These are phyloP conservation scores for Mucor piriformis DNA, from an alignment of 371 early-diverging fungal species.

Conservation along the genomic window DNA sequence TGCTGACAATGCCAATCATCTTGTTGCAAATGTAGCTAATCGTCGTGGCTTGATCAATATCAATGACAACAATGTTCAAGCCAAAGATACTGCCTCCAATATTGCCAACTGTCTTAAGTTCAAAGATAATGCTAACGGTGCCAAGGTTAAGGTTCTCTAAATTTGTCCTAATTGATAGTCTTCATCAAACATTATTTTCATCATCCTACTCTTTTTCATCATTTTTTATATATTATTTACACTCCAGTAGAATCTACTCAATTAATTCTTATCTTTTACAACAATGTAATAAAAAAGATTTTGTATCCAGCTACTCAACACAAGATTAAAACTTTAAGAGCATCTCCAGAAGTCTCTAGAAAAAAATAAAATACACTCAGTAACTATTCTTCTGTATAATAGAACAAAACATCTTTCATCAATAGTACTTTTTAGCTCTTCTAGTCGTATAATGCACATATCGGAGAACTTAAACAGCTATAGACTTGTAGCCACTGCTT, in stretches of 20 bases:
- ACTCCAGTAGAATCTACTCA: constrained; percentile 1
- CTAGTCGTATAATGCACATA: too few relatives aligned
- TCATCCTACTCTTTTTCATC: not conserved
- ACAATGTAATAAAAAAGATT: constrained; percentile 9
- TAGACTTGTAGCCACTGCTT: too few relatives aligned
- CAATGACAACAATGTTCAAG: not conserved
- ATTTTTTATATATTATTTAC: constrained; percentile 4
- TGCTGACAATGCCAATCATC: not conserved
- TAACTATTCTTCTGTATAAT: too few relatives aligned
- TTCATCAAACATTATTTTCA: not conserved
- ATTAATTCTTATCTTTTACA: constrained; percentile 1
- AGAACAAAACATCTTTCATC: too few relatives aligned
- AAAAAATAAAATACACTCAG: too few relatives aligned
- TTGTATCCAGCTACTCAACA: constrained; percentile 8
- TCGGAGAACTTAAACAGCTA: too few relatives aligned
- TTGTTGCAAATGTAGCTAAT: not conserved
- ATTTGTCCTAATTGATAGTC: not conserved
- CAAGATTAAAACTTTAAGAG: not conserved
- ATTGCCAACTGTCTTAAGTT: constrained; percentile 4
- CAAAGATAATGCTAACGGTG: not conserved
- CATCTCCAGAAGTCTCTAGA: too few relatives aligned
- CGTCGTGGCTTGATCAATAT: not conserved
- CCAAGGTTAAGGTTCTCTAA: not conserved
- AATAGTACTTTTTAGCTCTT: too few relatives aligned
- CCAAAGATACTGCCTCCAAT: not conserved